Evolutionary conservation across 768 basidiomycete genomes (phyloP).

Genomic region (Mycena maculata): DNA sequence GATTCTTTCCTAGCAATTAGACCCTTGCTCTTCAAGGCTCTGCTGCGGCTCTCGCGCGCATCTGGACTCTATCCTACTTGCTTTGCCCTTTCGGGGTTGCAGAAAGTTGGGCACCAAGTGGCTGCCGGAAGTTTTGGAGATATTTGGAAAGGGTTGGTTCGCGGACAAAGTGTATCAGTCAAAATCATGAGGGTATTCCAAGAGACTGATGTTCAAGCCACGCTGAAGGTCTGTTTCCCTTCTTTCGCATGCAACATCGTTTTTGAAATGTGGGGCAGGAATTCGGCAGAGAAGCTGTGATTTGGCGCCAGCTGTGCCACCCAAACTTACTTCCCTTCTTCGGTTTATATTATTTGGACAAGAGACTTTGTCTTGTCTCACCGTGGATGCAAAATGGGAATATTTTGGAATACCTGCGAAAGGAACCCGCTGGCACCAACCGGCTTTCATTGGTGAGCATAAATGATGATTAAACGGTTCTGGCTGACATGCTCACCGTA

Average conservation of each 20-base stretch:
- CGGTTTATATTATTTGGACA: slow-evolving; percentile 34
- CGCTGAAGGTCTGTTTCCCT: slow-evolving; percentile 3
- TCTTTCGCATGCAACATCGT: too few species aligned
- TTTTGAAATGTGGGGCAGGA: background rate
- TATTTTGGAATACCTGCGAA: slow-evolving; percentile 33
- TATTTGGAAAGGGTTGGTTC: slow-evolving; percentile 26
- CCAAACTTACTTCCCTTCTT: slow-evolving; percentile 39
- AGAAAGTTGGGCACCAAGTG: slow-evolving; percentile 22
- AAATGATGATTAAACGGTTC: background rate
- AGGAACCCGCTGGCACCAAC: background rate
- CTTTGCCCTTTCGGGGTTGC: slow-evolving; percentile 11
- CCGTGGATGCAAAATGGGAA: slow-evolving; percentile 48
- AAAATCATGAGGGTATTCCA: slow-evolving; percentile 29
- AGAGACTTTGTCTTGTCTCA: slow-evolving; percentile 37
- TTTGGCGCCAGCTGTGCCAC: slow-evolving; percentile 36
- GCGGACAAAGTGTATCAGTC: slow-evolving; percentile 26
- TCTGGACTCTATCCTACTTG: slow-evolving; percentile 27
- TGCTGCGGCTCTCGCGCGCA: slow-evolving; percentile 21
- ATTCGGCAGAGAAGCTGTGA: slow-evolving; percentile 34
- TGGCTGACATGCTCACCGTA: background rate
- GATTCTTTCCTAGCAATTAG: background rate
- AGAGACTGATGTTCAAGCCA: slow-evolving; percentile 6
- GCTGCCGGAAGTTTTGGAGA: slow-evolving; percentile 29
- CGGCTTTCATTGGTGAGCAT: slow-evolving; percentile 14
- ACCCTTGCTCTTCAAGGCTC: slow-evolving; percentile 8